A percentile compares a stretch with the other conserved stretches of the same genome.
Conservation (phyloP, 306 rosid species). For the Coriaria nepalensis region DNA sequence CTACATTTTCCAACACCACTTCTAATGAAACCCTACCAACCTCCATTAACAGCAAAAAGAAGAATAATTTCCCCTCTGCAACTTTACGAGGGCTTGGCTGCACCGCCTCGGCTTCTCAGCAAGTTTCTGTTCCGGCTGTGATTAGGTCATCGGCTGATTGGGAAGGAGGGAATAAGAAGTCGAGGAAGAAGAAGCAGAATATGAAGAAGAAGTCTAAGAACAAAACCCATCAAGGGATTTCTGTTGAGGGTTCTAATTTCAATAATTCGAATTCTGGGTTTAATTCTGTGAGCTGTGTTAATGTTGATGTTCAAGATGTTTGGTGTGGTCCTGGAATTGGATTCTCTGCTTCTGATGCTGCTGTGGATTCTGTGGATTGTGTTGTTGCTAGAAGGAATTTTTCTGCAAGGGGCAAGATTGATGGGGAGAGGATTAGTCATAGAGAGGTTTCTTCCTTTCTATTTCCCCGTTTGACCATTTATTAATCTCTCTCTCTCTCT, state of each 20-base stretch:
- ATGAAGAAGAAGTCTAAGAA: slow-evolving; percentile 21
- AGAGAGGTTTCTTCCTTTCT: slow-evolving; percentile 37
- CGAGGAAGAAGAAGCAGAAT: slow-evolving; percentile 40
- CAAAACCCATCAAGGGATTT: slow-evolving; percentile 24
- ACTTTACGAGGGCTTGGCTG: slow-evolving; percentile 78
- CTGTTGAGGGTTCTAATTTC: slow-evolving; percentile 26
- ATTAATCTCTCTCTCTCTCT: not conserved
- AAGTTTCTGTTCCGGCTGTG: slow-evolving; percentile 78
- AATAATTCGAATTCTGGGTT: slow-evolving; percentile 8
- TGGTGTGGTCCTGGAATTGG: slow-evolving; percentile 99
- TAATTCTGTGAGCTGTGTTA: slow-evolving; percentile 33
- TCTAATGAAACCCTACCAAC: slow-evolving; percentile 31
- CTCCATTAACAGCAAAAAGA: slow-evolving; percentile 32
- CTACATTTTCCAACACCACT: slow-evolving; percentile 36
- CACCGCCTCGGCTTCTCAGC: slow-evolving; percentile 57
- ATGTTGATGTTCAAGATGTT: slow-evolving; percentile 77
- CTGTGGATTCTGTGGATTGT: slow-evolving; percentile 46
- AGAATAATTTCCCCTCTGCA: slow-evolving; percentile 44
- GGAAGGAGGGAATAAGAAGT: slow-evolving; percentile 38
- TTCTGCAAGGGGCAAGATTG: slow-evolving; percentile 62
- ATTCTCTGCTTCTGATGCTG: slow-evolving; percentile 51
- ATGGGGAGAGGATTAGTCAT: slow-evolving; percentile 44
- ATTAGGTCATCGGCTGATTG: slow-evolving; percentile 72
- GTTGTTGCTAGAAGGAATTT: slow-evolving; percentile 60
- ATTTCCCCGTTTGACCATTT: not conserved